Evolutionary conservation across 139 green algal species (phyloP).

Genomic region (Micromonas pusilla): DNA sequence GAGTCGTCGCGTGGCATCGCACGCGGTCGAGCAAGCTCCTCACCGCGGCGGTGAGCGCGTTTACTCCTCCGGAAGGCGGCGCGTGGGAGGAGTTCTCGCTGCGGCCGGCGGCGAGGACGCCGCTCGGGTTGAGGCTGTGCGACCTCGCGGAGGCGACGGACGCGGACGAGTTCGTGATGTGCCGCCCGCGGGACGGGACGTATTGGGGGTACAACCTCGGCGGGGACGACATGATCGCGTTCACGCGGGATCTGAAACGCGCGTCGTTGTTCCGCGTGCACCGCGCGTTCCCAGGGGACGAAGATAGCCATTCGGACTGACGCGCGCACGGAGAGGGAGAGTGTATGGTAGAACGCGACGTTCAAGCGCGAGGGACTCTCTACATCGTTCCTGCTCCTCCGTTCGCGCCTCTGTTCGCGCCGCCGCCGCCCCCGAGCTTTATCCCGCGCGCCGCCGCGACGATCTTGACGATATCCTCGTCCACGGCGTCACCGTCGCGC

Average conservation of each 20-base stretch:
- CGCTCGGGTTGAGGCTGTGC: background rate
- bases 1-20: background rate
- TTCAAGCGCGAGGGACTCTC: too few relatives aligned
- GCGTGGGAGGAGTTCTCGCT: background rate
- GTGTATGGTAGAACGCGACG: too few relatives aligned
- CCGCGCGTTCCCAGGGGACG: background rate
- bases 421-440: too few relatives aligned
- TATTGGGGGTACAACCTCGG: background rate
- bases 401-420: too few relatives aligned
- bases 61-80: background rate
- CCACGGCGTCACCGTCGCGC: background rate
- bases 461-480: background rate
- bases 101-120: background rate
- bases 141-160: background rate
- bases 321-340: too few relatives aligned
- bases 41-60: background rate
- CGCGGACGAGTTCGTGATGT: background rate
- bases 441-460: background rate
- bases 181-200: background rate
- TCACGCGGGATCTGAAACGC: background rate
- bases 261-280: background rate
- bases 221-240: background rate
- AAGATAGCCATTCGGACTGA: background rate
- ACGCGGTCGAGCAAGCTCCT: background rate
- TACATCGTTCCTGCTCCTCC: too few relatives aligned